These are phyloP conservation scores for Hansenula sp. DNA, from an alignment of 1,139 yeast genomes.

Conservation along the genomic window DNA sequence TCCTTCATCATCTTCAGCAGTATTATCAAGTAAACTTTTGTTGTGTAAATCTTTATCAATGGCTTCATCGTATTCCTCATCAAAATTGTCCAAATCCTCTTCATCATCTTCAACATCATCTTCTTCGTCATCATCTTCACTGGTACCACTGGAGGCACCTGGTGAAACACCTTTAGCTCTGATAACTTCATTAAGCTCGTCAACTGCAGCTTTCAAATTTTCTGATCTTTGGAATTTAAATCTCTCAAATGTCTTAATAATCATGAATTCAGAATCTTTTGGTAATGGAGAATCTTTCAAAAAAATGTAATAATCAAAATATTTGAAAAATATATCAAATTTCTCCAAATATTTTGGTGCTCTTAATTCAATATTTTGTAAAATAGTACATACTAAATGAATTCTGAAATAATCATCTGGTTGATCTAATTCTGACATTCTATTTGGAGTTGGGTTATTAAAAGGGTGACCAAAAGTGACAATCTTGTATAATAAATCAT, in stretches of 20 bases:
- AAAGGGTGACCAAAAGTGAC: slow-evolving; percentile 65
- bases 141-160: slow-evolving; percentile 22
- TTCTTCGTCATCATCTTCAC: slow-evolving; percentile 17
- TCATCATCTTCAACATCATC: slow-evolving; percentile 24
- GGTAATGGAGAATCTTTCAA: slow-evolving; percentile 66
- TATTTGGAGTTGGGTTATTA: slow-evolving; percentile 52
- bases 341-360: slow-evolving; percentile 25
- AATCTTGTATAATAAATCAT: slow-evolving; percentile 55
- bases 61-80: slow-evolving; percentile 22
- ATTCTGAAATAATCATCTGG: slow-evolving; percentile 72
- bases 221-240: slow-evolving; percentile 35
- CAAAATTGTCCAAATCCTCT: slow-evolving; percentile 23
- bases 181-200: slow-evolving; percentile 27
- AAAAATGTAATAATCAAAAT: slow-evolving; percentile 71
- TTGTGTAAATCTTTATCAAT: slow-evolving; percentile 22
- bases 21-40: neutral
- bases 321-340: slow-evolving; percentile 46
- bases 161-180: slow-evolving; percentile 8
- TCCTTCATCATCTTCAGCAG: slow-evolving; percentile 9
- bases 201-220: slow-evolving; percentile 38
- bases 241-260: slow-evolving; percentile 40
- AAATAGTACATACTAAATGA: slow-evolving; percentile 42
- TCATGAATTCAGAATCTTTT: slow-evolving; percentile 52
- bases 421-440: slow-evolving; percentile 44
- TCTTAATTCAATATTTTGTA: slow-evolving; percentile 21